These are phyloP conservation scores for Ilex asprella DNA, from an alignment of 257 asterid species.

Conservation along the genomic window DNA sequence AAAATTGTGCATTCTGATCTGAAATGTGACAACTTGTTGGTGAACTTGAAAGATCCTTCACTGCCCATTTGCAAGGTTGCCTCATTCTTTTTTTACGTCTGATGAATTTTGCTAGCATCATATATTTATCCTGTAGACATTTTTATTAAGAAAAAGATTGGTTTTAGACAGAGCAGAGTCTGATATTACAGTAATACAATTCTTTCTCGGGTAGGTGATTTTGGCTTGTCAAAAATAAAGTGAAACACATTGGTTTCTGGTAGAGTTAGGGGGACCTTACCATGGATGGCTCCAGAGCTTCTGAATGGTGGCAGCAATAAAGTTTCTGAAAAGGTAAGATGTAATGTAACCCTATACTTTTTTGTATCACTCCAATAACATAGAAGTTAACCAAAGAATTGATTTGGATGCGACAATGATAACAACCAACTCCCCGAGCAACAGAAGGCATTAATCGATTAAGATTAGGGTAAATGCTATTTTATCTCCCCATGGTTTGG, in stretches of 20 bases:
- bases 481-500: no score
- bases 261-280: conserved; percentile 94
- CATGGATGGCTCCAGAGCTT: conserved; percentile 98
- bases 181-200: not conserved
- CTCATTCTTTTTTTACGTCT: not conserved
- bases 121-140: no score
- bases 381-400: no score
- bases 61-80: conserved; percentile 93
- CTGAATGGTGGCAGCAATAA: conserved; percentile 86
- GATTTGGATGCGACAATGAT: no score
- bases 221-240: conserved; percentile 88
- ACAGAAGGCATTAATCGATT: no score
- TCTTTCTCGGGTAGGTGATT: conserved; percentile 68
- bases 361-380: no score
- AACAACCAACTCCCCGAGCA: no score
- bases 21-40: conserved; percentile 92
- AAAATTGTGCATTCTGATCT: conserved; percentile 90
- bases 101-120: not conserved
- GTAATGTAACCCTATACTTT: no score
- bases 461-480: no score
- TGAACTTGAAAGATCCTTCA: conserved; percentile 86
- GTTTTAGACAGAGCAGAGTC: no score
- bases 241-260: conserved; percentile 90
- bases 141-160: no score
- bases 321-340: conserved; percentile 80